Evolutionary conservation across 257 asterid genomes (phyloP), one percentile per base, ranked within the genome.

Genomic region (Penstemon davidsonii): DNA sequence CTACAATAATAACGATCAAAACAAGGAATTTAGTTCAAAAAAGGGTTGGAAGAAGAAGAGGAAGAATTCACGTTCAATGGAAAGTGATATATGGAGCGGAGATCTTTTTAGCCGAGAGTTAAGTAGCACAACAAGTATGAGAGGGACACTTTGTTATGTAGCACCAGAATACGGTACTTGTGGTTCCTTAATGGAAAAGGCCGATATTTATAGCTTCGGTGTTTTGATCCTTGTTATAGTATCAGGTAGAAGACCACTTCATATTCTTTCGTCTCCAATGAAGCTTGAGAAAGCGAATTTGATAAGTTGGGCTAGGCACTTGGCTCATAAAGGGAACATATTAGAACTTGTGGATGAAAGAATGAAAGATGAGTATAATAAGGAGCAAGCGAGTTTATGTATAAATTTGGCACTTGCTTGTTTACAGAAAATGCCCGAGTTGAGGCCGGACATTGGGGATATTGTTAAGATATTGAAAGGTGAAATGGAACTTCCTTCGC

Each of bases 91-190:
- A 86, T 88, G 88, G 81, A 92, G 96, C 5, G 96, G 94, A 12
- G 97, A 94, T 83, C 72, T 86, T n/a, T 88, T 88, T 47, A 94
- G 99, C 70, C 80, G 96, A n/a, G 98, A 91, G 43, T 59, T 94
- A 38, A 88, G 99, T 64, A 94, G 99, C 92, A 88, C 97, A 2
- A 94, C 96, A 7, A 94, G 99, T 79, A 91, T 91, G 99, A 84
- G 99, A 70, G 99, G 99, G 15, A 94, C 99, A 4, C 67, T 88
- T 25, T 94, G 98, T 56, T 94, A 94, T 41, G 87, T 86, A 1
- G 98, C 98, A 38, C 99, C 99, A 0, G 99, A 94, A 73, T 88
- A 81, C 66, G 82, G 86, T 40, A 92, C 95, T 5, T 87, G 76
- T 44, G 96, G 96, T 0, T 84, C 65, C 54, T 63, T 88, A 44